These are phyloP conservation scores for Kalaharituber pfeilii DNA, from an alignment of 2,329 filamentous ascomycete genomes.

Conservation along the genomic window DNA sequence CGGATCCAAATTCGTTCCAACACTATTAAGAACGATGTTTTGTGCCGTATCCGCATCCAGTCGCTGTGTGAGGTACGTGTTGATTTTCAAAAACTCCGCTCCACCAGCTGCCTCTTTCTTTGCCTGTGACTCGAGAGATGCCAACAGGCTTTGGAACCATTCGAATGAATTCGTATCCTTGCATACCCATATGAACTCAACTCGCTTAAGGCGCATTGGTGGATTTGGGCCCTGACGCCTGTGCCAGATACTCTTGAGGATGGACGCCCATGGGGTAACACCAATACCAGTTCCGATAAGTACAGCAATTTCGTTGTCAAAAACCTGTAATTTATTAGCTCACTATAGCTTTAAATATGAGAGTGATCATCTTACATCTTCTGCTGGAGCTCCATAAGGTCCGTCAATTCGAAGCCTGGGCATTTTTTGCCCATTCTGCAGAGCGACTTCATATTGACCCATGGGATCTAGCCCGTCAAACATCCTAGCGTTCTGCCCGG, in stretches of 20 bases:
- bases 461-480: constrained; percentile 79
- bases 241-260: constrained; percentile 97
- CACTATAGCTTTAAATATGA: not conserved
- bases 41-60: constrained; percentile 83
- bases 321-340: constrained; percentile 33
- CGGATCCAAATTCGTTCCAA: constrained; percentile 73
- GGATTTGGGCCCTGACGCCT: constrained; percentile 78
- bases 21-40: constrained; percentile 92
- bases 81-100: constrained; percentile 81
- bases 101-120: constrained; percentile 43
- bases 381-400: constrained; percentile 87
- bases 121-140: constrained; percentile 76
- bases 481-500: constrained; percentile 58
- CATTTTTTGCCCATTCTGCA: constrained; percentile 87
- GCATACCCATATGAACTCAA: constrained; percentile 99
- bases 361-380: constrained; percentile 45
- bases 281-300: constrained; percentile 75
- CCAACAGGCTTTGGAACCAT: constrained; percentile 93
- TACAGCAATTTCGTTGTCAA: constrained; percentile 77
- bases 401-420: constrained; percentile 78
- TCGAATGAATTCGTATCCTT: constrained; percentile 91
- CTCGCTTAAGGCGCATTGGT: constrained; percentile 70
- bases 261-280: constrained; percentile 71
- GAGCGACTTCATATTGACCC: constrained; percentile 95
- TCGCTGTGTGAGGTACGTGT: constrained; percentile 91